These are phyloP conservation scores for Starmerella etchellsii DNA, from an alignment of 805 yeast genomes.

Conservation along the genomic window DNA sequence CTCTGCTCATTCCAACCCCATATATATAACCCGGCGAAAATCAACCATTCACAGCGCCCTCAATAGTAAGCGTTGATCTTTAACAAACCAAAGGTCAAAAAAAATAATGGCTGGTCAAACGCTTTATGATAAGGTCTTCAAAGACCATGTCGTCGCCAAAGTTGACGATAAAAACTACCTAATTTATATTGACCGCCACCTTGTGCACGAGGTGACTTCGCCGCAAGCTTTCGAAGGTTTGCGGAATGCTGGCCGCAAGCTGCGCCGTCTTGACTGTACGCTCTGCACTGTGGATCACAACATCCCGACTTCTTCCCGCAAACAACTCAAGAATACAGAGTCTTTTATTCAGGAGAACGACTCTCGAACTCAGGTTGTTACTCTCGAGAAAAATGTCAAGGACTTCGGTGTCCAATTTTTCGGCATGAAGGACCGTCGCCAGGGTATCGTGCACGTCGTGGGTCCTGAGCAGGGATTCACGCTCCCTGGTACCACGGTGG, in stretches of 20 bases:
- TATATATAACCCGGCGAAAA: too few relatives aligned
- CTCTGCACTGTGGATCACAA: constrained; percentile 94
- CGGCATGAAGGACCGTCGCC: constrained; percentile 89
- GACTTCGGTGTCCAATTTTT: constrained; percentile 82
- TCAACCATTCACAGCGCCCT: neutral
- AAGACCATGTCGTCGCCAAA: constrained; percentile 82
- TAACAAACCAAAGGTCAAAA: neutral
- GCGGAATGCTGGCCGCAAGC: constrained; percentile 70
- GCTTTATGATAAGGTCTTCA: constrained; percentile 90
- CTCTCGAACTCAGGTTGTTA: constrained; percentile 81
- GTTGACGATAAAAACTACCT: constrained; percentile 80
- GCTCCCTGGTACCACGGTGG: constrained; percentile 95
- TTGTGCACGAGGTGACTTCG: constrained; percentile 96
- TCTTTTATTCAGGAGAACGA: constrained; percentile 82
- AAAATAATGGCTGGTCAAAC: constrained; percentile 35
- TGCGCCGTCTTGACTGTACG: constrained; percentile 85
- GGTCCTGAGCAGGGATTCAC: constrained; percentile 99
- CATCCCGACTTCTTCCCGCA: constrained; percentile 88
- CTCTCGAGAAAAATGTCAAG: constrained; percentile 84
- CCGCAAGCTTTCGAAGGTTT: constrained; percentile 99
- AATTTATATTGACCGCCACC: constrained; percentile 88
- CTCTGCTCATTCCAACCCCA: too few relatives aligned
- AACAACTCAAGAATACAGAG: constrained; percentile 53
- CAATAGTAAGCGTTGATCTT: neutral
- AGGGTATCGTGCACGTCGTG: constrained; percentile 95